A percentile compares a stretch with the other conserved stretches of the same genome.
phyloP scores from a whole-genome alignment of 331 rosid species.

The Rhamnella rubrinervis region DNA sequence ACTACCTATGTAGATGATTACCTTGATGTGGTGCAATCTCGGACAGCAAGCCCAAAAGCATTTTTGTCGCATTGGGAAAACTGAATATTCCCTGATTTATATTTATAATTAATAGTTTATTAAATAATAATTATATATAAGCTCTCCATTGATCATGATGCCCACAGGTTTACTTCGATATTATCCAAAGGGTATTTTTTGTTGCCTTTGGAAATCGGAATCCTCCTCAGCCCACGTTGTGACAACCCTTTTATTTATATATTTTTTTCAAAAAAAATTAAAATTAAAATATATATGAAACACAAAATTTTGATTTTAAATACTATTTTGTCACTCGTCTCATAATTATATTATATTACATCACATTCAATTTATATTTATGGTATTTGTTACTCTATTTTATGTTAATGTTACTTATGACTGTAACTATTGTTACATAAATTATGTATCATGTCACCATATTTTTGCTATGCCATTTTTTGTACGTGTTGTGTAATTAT shows the following conservation, averaged over 20 bases:
- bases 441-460: too few relatives aligned
- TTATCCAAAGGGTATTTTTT: conserved; percentile 23
- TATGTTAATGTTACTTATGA: too few relatives aligned
- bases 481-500: too few relatives aligned
- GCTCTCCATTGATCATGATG: not conserved
- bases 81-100: conserved; percentile 57
- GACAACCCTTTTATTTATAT: not conserved
- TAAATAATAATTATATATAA: not conserved
- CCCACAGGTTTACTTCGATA: not conserved
- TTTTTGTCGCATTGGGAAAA: conserved; percentile 91
- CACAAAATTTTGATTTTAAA: too few relatives aligned
- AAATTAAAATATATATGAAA: too few relatives aligned
- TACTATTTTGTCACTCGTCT: too few relatives aligned
- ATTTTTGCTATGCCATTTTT: too few relatives aligned
- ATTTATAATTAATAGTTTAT: not conserved
- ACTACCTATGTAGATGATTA: conserved; percentile 12
- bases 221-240: not conserved
- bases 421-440: too few relatives aligned
- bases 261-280: not conserved
- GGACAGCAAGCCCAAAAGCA: conserved; percentile 49
- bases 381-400: too few relatives aligned
- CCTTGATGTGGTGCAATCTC: conserved; percentile 33
- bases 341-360: too few relatives aligned
- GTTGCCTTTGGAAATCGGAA: conserved; percentile 22
- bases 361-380: too few relatives aligned